A percentile compares a stretch with the other conserved stretches of the same genome.
These are phyloP conservation scores for Sphaerulina musiva DNA, from an alignment of 2,329 filamentous ascomycete genomes.

Conservation along the genomic window DNA sequence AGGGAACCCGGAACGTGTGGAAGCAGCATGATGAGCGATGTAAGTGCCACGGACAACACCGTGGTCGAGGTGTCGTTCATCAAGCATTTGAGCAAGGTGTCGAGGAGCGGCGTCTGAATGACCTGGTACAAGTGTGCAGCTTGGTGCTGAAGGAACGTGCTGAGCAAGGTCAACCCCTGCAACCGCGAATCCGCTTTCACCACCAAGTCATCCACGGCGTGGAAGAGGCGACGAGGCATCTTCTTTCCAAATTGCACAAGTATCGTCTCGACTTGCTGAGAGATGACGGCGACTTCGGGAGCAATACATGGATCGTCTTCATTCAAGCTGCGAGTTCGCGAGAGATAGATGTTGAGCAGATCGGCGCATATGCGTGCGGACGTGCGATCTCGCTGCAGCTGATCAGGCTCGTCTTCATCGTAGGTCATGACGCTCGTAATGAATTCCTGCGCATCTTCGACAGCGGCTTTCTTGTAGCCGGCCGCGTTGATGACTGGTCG, in stretches of 20 bases:
- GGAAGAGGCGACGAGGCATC: slow-evolving; percentile 64
- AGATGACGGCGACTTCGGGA: slow-evolving; percentile 42
- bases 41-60: slow-evolving; percentile 67
- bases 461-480: slow-evolving; percentile 56
- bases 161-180: slow-evolving; percentile 59
- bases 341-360: slow-evolving; percentile 41
- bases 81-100: slow-evolving; percentile 64
- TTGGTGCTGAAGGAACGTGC: slow-evolving; percentile 65
- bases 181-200: slow-evolving; percentile 58
- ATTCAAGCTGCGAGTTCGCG: slow-evolving; percentile 36
- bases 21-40: slow-evolving; percentile 71
- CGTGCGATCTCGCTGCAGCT: slow-evolving; percentile 47
- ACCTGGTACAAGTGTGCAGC: slow-evolving; percentile 74
- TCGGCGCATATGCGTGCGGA: slow-evolving; percentile 55
- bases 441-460: slow-evolving; percentile 59
- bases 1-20: slow-evolving; percentile 72
- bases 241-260: slow-evolving; percentile 56
- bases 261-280: slow-evolving; percentile 49
- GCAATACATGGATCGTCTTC: slow-evolving; percentile 34
- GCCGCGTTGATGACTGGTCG: slow-evolving; percentile 52
- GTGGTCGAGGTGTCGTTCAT: slow-evolving; percentile 72
- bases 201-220: slow-evolving; percentile 59
- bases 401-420: slow-evolving; percentile 52
- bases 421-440: slow-evolving; percentile 59
- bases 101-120: slow-evolving; percentile 64